Base-by-base conservation (phyloP, 2,329 filamentous ascomycete genomes). In the Epichloe scottii region DNA sequence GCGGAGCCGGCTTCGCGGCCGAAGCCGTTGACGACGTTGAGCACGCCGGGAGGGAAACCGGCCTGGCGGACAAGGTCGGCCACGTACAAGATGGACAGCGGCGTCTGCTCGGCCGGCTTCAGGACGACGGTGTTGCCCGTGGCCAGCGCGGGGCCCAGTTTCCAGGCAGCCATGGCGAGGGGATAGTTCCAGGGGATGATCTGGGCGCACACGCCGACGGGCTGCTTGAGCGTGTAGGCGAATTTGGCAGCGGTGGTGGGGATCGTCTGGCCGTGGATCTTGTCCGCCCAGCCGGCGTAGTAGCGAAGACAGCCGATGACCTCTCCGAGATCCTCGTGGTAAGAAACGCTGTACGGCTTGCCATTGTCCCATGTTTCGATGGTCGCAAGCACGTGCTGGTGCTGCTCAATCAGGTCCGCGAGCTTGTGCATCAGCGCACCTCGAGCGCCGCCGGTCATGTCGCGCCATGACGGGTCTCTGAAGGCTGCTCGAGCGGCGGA, bases 311-410 rank as follows among this genome's bases (percentile, higher is more conserved):
- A 67, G 51, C 59, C 59, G 4, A 67, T 59, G 12, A 68, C 67
- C 54, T 71, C 68, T 1, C 63, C 70, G 5, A 89, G 57, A 60
- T 90, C 87, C 48, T 84, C 84, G 41, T 73, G 74, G n/a, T 83
- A 62, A 0, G 86, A 73, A 12, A 83, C 81, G 2, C 68, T 66
- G 65, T 85, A 88, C 1, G 85, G 82, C 52, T 67, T 66, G 63
- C 85, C 87, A 58, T 89, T 90, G 62, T 93, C 87, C 86, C 86
- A 91, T 0, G 88, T 87, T 68, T 94, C 87, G 6, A 75, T 65
- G 1, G 72, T 73, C 5, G 72, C 71, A 4, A 76, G 61, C 0
- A 59, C 50, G 38, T 72, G 70, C 30, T 72, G 74, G 62, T 91
- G 73, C 61, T 81, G 64, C 55, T 87, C 82, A 21, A 89, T 71